These are phyloP conservation scores for Phytophthora europaea DNA, from an alignment of 352 stramenopile genomes.

Conservation along the genomic window DNA sequence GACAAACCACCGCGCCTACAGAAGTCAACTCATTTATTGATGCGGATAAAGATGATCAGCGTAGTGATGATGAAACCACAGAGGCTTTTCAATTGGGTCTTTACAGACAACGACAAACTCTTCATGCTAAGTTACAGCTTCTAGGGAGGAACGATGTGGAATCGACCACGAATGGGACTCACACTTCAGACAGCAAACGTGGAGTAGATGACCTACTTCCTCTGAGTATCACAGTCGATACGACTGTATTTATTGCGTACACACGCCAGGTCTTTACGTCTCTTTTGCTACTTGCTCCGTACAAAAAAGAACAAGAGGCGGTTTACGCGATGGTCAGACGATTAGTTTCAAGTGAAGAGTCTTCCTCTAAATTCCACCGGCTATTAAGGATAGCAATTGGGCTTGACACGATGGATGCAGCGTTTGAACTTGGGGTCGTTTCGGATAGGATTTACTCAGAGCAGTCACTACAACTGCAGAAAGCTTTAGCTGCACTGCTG, in stretches of 20 bases:
- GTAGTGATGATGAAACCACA: slow-evolving; percentile 24
- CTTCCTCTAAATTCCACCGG: slow-evolving; percentile 20
- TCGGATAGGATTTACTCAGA: slow-evolving; percentile 2
- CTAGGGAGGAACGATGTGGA: not conserved
- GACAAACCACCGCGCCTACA: not conserved
- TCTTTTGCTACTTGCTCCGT: slow-evolving; percentile 30
- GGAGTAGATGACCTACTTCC: slow-evolving; percentile 34
- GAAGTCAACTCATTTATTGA: slow-evolving; percentile 30
- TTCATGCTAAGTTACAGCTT: not conserved
- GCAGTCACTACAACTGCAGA: slow-evolving; percentile 24
- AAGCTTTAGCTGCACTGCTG: slow-evolving; percentile 19
- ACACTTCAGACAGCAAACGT: not conserved
- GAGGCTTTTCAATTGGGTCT: slow-evolving; percentile 21
- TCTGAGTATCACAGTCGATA: slow-evolving; percentile 42
- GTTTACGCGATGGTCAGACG: slow-evolving; percentile 30
- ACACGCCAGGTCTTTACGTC: slow-evolving; percentile 38
- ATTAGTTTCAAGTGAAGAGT: slow-evolving; percentile 29
- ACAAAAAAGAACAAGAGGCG: slow-evolving; percentile 1
- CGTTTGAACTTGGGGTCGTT: slow-evolving; percentile 13
- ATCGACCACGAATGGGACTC: not conserved
- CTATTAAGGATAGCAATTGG: slow-evolving; percentile 40
- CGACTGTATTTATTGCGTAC: slow-evolving; percentile 42
- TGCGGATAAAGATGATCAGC: slow-evolving; percentile 29
- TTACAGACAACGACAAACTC: slow-evolving; percentile 7
- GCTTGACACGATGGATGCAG: slow-evolving; percentile 37